phyloP scores from a whole-genome alignment of 2,329 filamentous ascomycete genomes.

The Aspergillus amoenus region DNA sequence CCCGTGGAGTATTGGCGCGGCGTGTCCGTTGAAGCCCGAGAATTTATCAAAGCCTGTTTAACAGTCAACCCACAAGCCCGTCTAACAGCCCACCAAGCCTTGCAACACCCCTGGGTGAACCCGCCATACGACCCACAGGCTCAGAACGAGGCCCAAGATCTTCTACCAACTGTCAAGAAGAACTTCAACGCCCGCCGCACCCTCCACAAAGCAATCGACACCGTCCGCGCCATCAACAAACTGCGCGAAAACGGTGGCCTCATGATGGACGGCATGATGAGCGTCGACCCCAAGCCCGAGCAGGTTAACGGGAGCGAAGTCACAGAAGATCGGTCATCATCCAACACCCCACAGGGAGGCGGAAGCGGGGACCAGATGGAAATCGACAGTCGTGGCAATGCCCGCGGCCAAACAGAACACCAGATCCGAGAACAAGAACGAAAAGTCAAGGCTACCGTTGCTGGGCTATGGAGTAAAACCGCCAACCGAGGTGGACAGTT shows the following conservation, averaged over 20 bases:
- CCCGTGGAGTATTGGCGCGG: slow-evolving; percentile 95
- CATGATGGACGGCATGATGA: slow-evolving; percentile 63
- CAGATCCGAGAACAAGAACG: slow-evolving; percentile 62
- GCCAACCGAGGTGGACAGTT: slow-evolving; percentile 2
- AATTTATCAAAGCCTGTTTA: slow-evolving; percentile 89
- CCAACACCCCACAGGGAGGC: neutral
- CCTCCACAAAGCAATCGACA: slow-evolving; percentile 67
- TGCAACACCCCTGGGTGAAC: slow-evolving; percentile 65
- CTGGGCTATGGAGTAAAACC: slow-evolving; percentile 53
- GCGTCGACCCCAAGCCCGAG: slow-evolving; percentile 54
- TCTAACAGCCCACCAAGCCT: slow-evolving; percentile 83
- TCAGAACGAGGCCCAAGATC: slow-evolving; percentile 49
- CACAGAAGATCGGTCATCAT: slow-evolving; percentile 31
- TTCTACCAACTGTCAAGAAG: slow-evolving; percentile 67
- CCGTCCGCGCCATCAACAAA: slow-evolving; percentile 67
- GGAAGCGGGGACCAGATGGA: neutral
- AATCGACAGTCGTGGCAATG: slow-evolving; percentile 2
- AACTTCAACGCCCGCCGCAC: slow-evolving; percentile 68
- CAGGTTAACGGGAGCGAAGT: slow-evolving; percentile 46
- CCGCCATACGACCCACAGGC: slow-evolving; percentile 50
- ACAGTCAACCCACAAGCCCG: slow-evolving; percentile 84
- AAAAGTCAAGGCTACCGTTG: slow-evolving; percentile 58
- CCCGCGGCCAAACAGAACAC: slow-evolving; percentile 16
- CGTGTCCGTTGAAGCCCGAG: slow-evolving; percentile 77
- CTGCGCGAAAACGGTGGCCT: slow-evolving; percentile 61